Evolutionary conservation across 2,329 filamentous ascomycete genomes (phyloP).

Genomic region (Periconia sp.): DNA sequence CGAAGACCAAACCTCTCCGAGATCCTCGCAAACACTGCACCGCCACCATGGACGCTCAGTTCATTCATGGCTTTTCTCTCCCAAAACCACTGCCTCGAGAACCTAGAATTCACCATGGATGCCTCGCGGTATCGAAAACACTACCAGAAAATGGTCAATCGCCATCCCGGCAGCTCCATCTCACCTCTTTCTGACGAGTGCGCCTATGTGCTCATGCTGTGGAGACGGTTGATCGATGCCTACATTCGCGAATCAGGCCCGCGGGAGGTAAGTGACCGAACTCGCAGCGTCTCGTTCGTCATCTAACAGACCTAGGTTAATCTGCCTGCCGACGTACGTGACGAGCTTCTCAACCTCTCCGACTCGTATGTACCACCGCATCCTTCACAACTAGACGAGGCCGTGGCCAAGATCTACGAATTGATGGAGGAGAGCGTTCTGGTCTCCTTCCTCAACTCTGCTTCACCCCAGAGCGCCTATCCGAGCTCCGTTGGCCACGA

Average conservation of each 20-base stretch:
- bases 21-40: slow-evolving; percentile 84
- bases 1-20: slow-evolving; percentile 79
- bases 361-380: slow-evolving; percentile 68
- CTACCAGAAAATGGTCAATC: slow-evolving; percentile 65
- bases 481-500: slow-evolving; percentile 47
- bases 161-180: slow-evolving; percentile 53
- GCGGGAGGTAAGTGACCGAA: slow-evolving; percentile 35
- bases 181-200: slow-evolving; percentile 62
- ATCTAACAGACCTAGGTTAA: slow-evolving; percentile 59
- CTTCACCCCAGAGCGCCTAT: slow-evolving; percentile 57
- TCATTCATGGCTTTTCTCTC: slow-evolving; percentile 97
- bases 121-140: slow-evolving; percentile 81
- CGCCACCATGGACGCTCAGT: slow-evolving; percentile 85
- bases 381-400: slow-evolving; percentile 78
- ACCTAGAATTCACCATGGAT: slow-evolving; percentile 95
- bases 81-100: slow-evolving; percentile 96
- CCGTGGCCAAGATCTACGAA: slow-evolving; percentile 88
- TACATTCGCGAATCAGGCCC: slow-evolving; percentile 68
- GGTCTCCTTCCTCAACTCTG: slow-evolving; percentile 84
- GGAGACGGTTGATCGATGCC: slow-evolving; percentile 85
- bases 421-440: slow-evolving; percentile 97
- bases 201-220: slow-evolving; percentile 78
- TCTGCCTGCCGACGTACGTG: slow-evolving; percentile 82
- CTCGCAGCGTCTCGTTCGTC: neutral
- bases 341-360: slow-evolving; percentile 73